phyloP scores from a whole-genome alignment of 2,329 filamentous ascomycete species.

The Alternaria ventricosa region DNA sequence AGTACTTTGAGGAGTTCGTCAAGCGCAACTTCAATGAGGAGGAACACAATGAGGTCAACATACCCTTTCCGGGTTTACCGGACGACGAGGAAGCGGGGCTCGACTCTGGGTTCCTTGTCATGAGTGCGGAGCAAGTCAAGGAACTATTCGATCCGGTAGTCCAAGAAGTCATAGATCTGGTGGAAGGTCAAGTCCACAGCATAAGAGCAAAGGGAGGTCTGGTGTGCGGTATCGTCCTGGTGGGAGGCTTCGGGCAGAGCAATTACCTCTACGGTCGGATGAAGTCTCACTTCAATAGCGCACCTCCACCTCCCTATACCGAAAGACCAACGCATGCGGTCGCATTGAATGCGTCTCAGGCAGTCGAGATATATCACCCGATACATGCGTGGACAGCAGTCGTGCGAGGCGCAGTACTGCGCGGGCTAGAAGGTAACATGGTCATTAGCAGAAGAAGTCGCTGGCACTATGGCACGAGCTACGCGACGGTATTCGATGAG shows the following conservation, averaged over 20 bases:
- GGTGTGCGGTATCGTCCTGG: slow-evolving; percentile 73
- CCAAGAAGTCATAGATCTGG: slow-evolving; percentile 56
- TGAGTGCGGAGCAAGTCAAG: slow-evolving; percentile 73
- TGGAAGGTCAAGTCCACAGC: slow-evolving; percentile 53
- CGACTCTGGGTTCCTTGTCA: slow-evolving; percentile 77
- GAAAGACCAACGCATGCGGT: slow-evolving; percentile 72
- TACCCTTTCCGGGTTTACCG: slow-evolving; percentile 77
- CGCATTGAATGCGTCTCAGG: slow-evolving; percentile 58
- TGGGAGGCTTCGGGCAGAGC: slow-evolving; percentile 82
- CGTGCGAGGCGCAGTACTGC: slow-evolving; percentile 76
- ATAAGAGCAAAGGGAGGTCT: slow-evolving; percentile 49
- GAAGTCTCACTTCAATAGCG: slow-evolving; percentile 69
- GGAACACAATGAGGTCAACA: slow-evolving; percentile 76
- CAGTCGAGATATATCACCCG: slow-evolving; percentile 81
- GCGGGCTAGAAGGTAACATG: slow-evolving; percentile 79
- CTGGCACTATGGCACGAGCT: slow-evolving; percentile 81
- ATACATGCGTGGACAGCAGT: slow-evolving; percentile 84
- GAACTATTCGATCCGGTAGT: slow-evolving; percentile 79
- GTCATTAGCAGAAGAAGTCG: slow-evolving; percentile 76
- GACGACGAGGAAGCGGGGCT: slow-evolving; percentile 78
- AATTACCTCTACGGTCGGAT: slow-evolving; percentile 74
- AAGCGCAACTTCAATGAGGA: slow-evolving; percentile 84
- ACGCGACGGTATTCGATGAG: slow-evolving; percentile 81
- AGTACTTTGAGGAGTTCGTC: slow-evolving; percentile 84
- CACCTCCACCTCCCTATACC: slow-evolving; percentile 64